Evolutionary conservation across 129 eudicot species (phyloP), one percentile per base, ranked within the genome.

Genomic region (Flaveria trinervia): DNA sequence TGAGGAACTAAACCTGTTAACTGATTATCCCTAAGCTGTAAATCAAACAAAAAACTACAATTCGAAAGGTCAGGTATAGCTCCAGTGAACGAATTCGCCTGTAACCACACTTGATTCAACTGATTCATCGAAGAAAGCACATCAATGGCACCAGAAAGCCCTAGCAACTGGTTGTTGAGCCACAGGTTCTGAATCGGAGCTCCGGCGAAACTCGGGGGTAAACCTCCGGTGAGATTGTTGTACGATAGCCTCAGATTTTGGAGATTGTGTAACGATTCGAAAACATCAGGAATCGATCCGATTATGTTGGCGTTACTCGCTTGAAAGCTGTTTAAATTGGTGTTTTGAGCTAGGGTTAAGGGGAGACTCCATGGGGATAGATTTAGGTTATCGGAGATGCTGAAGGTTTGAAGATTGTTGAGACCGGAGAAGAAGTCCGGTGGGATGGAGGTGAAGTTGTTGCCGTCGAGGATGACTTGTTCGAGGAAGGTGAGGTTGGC

Each of bases 221-320:
- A 17, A 9, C 5, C 16, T 15, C 78, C 78, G 2, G 59, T 60
- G 56, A 74, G 68, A 46, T 74, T 60, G 14, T 74, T 74, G 10
- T 59, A 59, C 6, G 78, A 60, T 12, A 74, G 7, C 15, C n/a
- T 1, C 6, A 74, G 70, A 13, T 8, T 2, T 6, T 7, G 5
- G 44, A 74, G 25, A 7, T 23, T 59, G 3, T 0, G 57, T 20
- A 45, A 9, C 0, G 10, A 3, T 1, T 65, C 56, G 26, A 89
- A 89, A 2, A 89, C 22, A 8, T 89, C 90, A 1, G 94, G 94
- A 1, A 89, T 82, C 0, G 61, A 7, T 2, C 94, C 87, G 5
- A 8, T 13, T 14, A 89, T 43, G 9, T 70, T 77, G 0, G 82
- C 78, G 2, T 41, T 70, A 7, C 78, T 71, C 0, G 86, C 89